Evolutionary conservation across 352 stramenopile species (phyloP).

Genomic region (Pythium myriotylum): DNA sequence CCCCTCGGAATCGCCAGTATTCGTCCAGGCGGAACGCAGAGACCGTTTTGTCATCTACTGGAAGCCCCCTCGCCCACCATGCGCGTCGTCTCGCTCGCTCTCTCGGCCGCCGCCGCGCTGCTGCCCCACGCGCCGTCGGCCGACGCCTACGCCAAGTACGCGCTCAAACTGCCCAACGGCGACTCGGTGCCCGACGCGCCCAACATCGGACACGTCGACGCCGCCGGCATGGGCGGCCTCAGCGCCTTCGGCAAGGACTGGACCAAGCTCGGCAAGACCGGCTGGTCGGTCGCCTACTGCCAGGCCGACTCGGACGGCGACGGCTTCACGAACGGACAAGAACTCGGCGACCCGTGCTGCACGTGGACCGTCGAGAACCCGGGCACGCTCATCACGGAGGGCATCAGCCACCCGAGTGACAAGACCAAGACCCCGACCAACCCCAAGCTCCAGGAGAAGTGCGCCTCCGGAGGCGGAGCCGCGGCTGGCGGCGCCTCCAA

Average conservation of each 20-base stretch:
- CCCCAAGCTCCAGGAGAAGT: constrained; percentile 49
- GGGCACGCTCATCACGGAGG: constrained; percentile 51
- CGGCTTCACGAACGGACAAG: constrained; percentile 81
- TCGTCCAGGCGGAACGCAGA: too few relatives aligned
- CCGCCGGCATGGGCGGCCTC: constrained; percentile 25
- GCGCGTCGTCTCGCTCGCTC: not conserved
- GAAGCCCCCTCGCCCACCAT: not conserved
- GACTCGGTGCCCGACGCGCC: constrained; percentile 21
- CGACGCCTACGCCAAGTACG: constrained; percentile 31
- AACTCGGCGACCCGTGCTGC: constrained; percentile 86
- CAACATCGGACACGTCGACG: constrained; percentile 40
- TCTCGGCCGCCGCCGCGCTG: not conserved
- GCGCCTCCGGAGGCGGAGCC: constrained; percentile 18
- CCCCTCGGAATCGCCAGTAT: not conserved
- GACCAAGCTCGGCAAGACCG: constrained; percentile 27
- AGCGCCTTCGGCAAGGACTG: constrained; percentile 49
- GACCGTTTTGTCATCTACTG: too few relatives aligned
- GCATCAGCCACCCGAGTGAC: constrained; percentile 65
- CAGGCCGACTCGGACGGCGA: constrained; percentile 76
- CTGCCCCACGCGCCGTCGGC: not conserved
- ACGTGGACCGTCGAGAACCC: constrained; percentile 45
- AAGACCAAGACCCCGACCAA: constrained; percentile 56
- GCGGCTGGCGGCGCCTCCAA: constrained; percentile 3
- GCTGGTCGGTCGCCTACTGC: constrained; percentile 45
- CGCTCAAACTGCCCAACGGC: constrained; percentile 36